Conservation (phyloP, 805 yeast species). For the Lipomyces anomalus region DNA sequence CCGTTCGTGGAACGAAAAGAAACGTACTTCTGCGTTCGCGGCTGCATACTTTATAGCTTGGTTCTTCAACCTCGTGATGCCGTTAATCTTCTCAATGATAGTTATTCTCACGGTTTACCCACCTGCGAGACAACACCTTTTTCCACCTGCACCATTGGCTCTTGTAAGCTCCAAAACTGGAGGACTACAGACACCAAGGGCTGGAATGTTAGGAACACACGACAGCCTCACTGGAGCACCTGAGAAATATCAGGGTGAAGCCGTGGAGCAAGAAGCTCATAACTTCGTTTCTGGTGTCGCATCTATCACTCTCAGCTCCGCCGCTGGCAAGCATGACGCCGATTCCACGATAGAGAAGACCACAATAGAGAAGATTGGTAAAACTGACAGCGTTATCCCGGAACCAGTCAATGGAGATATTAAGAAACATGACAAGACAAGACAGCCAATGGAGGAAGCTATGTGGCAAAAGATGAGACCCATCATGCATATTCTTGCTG, state of each 20-base stretch:
- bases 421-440: conserved; percentile 3
- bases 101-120: conserved; percentile 5
- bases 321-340: conserved; percentile 2
- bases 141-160: conserved; percentile 10
- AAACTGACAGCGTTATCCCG: not conserved
- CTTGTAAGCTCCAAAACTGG: conserved; percentile 2
- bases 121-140: conserved; percentile 1
- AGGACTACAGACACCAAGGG: conserved; percentile 2
- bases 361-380: not conserved
- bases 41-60: conserved; percentile 6
- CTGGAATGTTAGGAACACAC: conserved; percentile 4
- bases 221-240: conserved; percentile 9
- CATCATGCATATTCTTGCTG: conserved; percentile 7
- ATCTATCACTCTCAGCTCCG: conserved; percentile 7
- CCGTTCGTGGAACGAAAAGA: conserved; percentile 12
- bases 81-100: not conserved
- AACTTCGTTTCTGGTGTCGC: conserved; percentile 8
- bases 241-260: conserved; percentile 10
- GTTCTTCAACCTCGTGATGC: not conserved
- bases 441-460: conserved; percentile 11
- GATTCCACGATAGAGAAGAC: not conserved
- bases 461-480: conserved; percentile 9
- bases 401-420: not conserved
- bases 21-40: conserved; percentile 9
- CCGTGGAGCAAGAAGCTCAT: conserved; percentile 12